phyloP scores from a whole-genome alignment of 352 stramenopile species.

The Pythium dissotocum region DNA sequence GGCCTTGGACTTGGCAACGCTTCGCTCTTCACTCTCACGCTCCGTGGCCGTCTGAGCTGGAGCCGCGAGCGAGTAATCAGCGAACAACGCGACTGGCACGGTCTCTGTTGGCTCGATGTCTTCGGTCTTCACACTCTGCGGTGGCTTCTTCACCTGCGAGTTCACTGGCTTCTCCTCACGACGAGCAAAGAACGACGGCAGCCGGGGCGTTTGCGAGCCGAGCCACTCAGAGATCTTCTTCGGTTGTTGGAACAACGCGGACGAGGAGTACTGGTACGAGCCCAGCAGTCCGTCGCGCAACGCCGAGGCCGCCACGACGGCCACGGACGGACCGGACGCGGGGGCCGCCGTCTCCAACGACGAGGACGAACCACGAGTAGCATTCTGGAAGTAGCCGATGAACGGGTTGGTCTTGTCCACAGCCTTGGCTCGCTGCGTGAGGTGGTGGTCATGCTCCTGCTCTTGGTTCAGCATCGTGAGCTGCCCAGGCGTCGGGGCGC shows the following conservation, averaged over 20 bases:
- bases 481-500: slow-evolving; percentile 4
- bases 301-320: slow-evolving; percentile 9
- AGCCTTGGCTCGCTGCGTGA: slow-evolving; percentile 43
- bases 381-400: slow-evolving; percentile 84
- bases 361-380: background rate
- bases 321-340: background rate
- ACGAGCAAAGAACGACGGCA: slow-evolving; percentile 23
- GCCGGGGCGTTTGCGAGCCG: slow-evolving; percentile 33
- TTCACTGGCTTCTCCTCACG: slow-evolving; percentile 21
- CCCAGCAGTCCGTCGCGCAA: slow-evolving; percentile 23
- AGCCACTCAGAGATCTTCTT: slow-evolving; percentile 61
- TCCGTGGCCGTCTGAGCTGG: background rate
- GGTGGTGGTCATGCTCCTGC: slow-evolving; percentile 34
- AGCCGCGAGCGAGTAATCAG: slow-evolving; percentile 17
- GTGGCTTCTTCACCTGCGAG: slow-evolving; percentile 7
- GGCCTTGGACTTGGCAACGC: background rate
- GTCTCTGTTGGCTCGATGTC: slow-evolving; percentile 16
- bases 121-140: slow-evolving; percentile 15
- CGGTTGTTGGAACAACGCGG: slow-evolving; percentile 38
- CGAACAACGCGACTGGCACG: slow-evolving; percentile 19
- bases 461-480: slow-evolving; percentile 1
- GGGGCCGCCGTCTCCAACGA: slow-evolving; percentile 1
- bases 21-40: slow-evolving; percentile 1
- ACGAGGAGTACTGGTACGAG: slow-evolving; percentile 31
- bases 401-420: slow-evolving; percentile 89